phyloP scores from a whole-genome alignment of 164 flowering plant species.

The Taxillus chinensis region DNA sequence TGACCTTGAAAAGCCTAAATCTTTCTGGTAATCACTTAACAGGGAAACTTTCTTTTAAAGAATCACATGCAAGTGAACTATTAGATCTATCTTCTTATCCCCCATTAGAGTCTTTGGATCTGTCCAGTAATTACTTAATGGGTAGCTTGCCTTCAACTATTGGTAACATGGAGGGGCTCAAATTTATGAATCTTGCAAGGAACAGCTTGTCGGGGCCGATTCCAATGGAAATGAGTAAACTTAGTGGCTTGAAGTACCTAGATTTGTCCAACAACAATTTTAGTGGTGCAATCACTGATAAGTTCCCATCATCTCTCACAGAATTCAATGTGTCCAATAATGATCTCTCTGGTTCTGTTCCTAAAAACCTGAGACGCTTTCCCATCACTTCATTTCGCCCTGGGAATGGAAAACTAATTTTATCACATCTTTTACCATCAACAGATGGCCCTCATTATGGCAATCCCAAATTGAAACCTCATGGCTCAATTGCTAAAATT shows the following conservation, averaged over 20 bases:
- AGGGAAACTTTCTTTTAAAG: conserved; percentile 60
- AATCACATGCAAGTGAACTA: conserved; percentile 44
- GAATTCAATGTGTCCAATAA: conserved; percentile 63
- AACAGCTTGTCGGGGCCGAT: conserved; percentile 62
- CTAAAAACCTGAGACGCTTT: conserved; percentile 47
- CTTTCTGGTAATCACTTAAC: conserved; percentile 64
- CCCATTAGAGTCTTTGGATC: conserved; percentile 69
- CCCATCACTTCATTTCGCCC: conserved; percentile 56
- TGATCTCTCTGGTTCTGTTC: conserved; percentile 59
- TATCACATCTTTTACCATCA: conserved; percentile 18
- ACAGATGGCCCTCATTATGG: conserved; percentile 6
- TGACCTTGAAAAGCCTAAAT: conserved; percentile 45
- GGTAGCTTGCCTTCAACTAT: conserved; percentile 67
- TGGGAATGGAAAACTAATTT: conserved; percentile 44
- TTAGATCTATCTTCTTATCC: conserved; percentile 37
- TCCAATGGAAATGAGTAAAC: conserved; percentile 61
- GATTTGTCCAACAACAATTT: conserved; percentile 70
- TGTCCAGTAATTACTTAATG: conserved; percentile 49
- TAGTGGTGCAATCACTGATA: conserved; percentile 53
- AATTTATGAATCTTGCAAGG: conserved; percentile 53
- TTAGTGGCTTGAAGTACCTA: conserved; percentile 52
- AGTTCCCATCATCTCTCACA: conserved; percentile 44
- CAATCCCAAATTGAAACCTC: conserved; percentile 14
- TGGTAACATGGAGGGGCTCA: conserved; percentile 49
- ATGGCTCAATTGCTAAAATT: conserved; percentile 29